These are phyloP conservation scores for Fusarium piperis DNA, from an alignment of 2,329 filamentous ascomycete species.

Conservation along the genomic window DNA sequence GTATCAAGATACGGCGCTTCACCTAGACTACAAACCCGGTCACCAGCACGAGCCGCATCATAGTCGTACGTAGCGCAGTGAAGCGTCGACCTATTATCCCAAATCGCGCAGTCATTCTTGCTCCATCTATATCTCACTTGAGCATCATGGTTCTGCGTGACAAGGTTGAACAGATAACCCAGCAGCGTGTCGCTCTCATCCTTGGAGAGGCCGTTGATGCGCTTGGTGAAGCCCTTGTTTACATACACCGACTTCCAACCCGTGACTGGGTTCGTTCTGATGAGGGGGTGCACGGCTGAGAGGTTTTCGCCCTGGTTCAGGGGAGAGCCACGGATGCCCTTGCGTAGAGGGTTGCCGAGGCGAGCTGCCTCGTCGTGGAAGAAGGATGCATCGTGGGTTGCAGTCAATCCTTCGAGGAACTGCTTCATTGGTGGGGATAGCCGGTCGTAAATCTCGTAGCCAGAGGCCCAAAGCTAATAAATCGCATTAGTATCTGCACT, in stretches of 20 bases:
- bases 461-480: constrained; percentile 67
- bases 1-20: constrained; percentile 56
- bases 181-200: constrained; percentile 65
- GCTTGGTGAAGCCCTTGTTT: constrained; percentile 61
- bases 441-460: constrained; percentile 68
- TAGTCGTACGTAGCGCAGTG: constrained; percentile 72
- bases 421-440: constrained; percentile 58
- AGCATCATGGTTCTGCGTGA: constrained; percentile 65
- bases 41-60: constrained; percentile 52
- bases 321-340: constrained; percentile 61
- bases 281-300: constrained; percentile 60
- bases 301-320: constrained; percentile 65
- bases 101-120: constrained; percentile 67
- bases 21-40: constrained; percentile 54
- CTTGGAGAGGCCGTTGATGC: constrained; percentile 64
- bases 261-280: constrained; percentile 69
- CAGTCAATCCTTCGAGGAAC: constrained; percentile 60
- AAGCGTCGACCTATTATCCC: constrained; percentile 68
- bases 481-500: constrained; percentile 49
- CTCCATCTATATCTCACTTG: constrained; percentile 65
- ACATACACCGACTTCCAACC: constrained; percentile 66
- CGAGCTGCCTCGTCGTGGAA: constrained; percentile 61
- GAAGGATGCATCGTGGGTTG: constrained; percentile 57
- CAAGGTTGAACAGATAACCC: constrained; percentile 57
- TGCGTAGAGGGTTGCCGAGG: constrained; percentile 57